Conservation (phyloP, 2,329 filamentous ascomycete species). For the Botrytis tulipae region DNA sequence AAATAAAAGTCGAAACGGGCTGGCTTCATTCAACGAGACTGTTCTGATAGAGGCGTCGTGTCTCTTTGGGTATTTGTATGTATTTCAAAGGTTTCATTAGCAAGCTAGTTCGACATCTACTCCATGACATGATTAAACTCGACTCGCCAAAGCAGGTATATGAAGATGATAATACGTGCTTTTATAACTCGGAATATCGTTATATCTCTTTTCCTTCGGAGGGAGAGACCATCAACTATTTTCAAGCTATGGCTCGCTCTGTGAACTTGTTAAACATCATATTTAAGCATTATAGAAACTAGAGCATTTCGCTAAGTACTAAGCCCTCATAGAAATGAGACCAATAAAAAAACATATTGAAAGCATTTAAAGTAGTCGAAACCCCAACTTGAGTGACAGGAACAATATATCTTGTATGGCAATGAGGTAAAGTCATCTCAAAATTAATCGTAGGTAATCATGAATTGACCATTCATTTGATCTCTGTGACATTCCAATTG, state of each 20-base stretch:
- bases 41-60: rapidly evolving
- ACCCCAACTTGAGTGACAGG: rapidly evolving
- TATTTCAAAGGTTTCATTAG: not conserved
- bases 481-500: not conserved
- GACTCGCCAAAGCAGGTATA: not conserved
- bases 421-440: not conserved
- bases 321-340: too few species aligned
- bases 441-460: not conserved
- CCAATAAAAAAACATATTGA: rapidly evolving
- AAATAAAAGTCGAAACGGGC: not conserved
- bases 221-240: not conserved
- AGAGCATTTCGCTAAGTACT: not conserved
- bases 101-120: not conserved
- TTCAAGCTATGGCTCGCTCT: not conserved
- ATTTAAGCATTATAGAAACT: not conserved
- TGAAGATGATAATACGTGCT: not conserved
- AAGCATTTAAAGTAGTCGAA: not conserved
- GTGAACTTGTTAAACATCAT: not conserved
- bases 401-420: rapidly evolving
- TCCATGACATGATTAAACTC: rapidly evolving
- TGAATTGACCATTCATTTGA: not conserved
- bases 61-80: rapidly evolving
- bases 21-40: rapidly evolving
- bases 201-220: rapidly evolving
- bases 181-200: not conserved